Conservation (phyloP, 305 asterid species). For the Striga hermonthica region DNA sequence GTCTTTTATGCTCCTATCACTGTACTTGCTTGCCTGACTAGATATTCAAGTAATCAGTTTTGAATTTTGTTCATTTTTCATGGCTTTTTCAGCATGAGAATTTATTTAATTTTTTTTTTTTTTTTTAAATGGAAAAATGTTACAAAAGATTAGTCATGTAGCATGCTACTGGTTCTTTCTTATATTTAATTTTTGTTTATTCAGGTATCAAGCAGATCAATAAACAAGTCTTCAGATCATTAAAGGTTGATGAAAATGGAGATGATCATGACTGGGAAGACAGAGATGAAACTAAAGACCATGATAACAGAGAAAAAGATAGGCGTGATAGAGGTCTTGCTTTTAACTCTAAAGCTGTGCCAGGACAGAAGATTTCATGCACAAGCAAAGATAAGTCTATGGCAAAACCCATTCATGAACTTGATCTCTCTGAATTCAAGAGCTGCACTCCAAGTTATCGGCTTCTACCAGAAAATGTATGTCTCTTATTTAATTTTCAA, state of each 20-base stretch:
- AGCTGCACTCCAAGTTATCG: constrained; percentile 97
- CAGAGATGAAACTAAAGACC: constrained; percentile 55
- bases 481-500: constrained; percentile 29
- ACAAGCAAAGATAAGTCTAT: constrained; percentile 70
- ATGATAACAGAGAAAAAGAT: constrained; percentile 61
- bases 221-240: constrained; percentile 45
- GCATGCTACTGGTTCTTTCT: constrained; percentile 34
- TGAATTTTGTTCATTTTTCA: constrained; percentile 22
- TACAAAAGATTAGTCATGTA: constrained; percentile 16
- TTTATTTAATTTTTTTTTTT: constrained; percentile 24
- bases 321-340: constrained; percentile 55
- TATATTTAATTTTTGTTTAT: constrained; percentile 30
- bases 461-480: constrained; percentile 90
- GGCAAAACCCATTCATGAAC: constrained; percentile 92
- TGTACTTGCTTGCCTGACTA: constrained; percentile 19
- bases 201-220: constrained; percentile 70
- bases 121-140: constrained; percentile 11
- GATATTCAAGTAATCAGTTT: constrained; percentile 23
- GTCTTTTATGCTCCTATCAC: constrained; percentile 26
- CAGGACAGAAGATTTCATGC: constrained; percentile 58
- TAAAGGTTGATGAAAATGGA: constrained; percentile 57
- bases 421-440: constrained; percentile 87
- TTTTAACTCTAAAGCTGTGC: constrained; percentile 53
- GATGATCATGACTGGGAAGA: constrained; percentile 63
- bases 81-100: constrained; percentile 26